Evolutionary conservation across 2,329 filamentous ascomycete genomes (phyloP), one percentile per base, ranked within the genome.

Genomic region (Aspergillus brasiliensis): DNA sequence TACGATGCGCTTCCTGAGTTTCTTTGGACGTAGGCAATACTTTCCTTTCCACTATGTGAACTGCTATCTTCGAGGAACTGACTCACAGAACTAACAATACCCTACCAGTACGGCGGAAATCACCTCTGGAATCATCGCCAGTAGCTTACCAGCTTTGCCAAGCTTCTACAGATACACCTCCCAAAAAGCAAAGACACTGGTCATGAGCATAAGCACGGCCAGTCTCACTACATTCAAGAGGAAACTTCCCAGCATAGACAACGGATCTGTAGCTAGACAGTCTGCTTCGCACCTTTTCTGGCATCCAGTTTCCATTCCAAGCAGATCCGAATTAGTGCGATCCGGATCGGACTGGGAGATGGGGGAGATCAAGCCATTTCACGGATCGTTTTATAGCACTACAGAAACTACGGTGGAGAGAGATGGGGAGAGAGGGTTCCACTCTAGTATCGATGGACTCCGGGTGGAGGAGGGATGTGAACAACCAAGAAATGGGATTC

Each of bases 11-110:
- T 69, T 40, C 62, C 65, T 10, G 62, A 66, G 37, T 65, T 68
- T 27, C 52, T 71, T 3, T 71, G 69, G 69, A 69, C 69, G 69
- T 70, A 62, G 59, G 66, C 56, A n/a, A 6, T 25, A 8, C 25
- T 25, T 48, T 5, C 21, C n/a, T 34, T 13, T 34, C 31, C 31
- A 34, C 2, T 13, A 3, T 13, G 31, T 15, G 11, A n/a, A n/a
- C 11, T 13, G 5, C 31, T 25, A 6, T 28, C n/a, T n/a, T n/a
- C n/a, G n/a, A 7, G 7, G 19, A 27, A 48, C 13, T 21, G 21
- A 38, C 7, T 31, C 10, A 34, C 8, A 25, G 51, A 38, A 31
- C 17, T 28, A 28, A 21, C 25, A 10, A 34, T 34, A 19, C 11
- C 23, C n/a, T 17, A 2, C 31, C 38, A 69, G 67, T 8, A 60